Evolutionary conservation across 1,284 basidiomycete species (phyloP).

Genomic region (Ganoderma meredithae): DNA sequence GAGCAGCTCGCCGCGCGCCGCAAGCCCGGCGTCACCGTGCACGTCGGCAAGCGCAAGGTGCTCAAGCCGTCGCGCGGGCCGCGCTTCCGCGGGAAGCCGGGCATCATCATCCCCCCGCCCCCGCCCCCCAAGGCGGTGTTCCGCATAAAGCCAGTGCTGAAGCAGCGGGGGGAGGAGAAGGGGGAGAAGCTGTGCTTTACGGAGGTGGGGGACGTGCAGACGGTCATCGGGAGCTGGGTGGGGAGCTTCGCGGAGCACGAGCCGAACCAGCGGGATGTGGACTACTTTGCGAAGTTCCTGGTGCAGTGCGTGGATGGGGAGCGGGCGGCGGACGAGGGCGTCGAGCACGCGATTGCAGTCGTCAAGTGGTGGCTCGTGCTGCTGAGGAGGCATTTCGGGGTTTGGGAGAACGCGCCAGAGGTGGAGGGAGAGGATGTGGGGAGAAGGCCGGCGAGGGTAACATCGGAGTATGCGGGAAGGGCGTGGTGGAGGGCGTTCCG

Average conservation of each 20-base stretch:
- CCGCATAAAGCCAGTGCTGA: slow-evolving; percentile 55
- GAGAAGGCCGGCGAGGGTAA: slow-evolving; percentile 35
- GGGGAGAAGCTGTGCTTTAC: slow-evolving; percentile 63
- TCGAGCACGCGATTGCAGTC: slow-evolving; percentile 72
- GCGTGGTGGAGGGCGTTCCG: slow-evolving; percentile 83
- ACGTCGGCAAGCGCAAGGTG: slow-evolving; percentile 44
- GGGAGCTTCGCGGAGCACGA: slow-evolving; percentile 59
- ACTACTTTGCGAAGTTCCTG: slow-evolving; percentile 75
- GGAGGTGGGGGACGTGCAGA: slow-evolving; percentile 73
- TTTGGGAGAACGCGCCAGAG: slow-evolving; percentile 55
- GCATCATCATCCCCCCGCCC: slow-evolving; percentile 48
- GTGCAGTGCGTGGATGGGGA: slow-evolving; percentile 64
- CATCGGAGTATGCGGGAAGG: slow-evolving; percentile 54
- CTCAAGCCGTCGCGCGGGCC: slow-evolving; percentile 56
- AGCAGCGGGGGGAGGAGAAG: slow-evolving; percentile 58
- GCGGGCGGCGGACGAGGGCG: slow-evolving; percentile 61
- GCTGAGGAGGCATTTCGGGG: slow-evolving; percentile 62
- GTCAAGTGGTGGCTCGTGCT: slow-evolving; percentile 84
- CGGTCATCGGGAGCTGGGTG: slow-evolving; percentile 78
- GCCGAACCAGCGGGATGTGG: slow-evolving; percentile 75
- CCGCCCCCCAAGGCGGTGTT: slow-evolving; percentile 61
- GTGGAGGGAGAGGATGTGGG: slow-evolving; percentile 40
- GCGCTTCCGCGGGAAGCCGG: slow-evolving; percentile 25
- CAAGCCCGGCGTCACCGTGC: slow-evolving; percentile 40
- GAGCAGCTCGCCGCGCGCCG: slow-evolving; percentile 74